These are phyloP conservation scores for Eimeria maxima DNA, from an alignment of 169 alveolate species.

Conservation along the genomic window DNA sequence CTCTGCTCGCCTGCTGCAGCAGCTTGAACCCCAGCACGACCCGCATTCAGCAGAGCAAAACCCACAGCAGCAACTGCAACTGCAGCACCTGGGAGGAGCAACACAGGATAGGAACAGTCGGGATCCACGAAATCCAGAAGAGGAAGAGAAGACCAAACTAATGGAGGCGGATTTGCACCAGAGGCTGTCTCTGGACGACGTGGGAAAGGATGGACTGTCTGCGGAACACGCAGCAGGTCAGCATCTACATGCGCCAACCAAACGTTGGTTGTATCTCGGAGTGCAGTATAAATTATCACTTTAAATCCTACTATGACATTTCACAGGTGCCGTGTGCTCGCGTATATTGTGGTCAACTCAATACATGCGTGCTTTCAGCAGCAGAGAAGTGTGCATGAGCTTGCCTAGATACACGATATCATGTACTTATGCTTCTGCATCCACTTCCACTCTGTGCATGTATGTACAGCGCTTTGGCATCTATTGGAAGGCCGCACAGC, in stretches of 20 bases:
- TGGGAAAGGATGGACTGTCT: slow-evolving; percentile 64
- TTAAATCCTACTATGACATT: neutral
- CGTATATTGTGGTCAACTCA: neutral
- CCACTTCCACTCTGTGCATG: too few species aligned
- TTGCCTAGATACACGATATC: neutral
- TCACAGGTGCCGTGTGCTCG: neutral
- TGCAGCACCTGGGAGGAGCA: slow-evolving; percentile 15
- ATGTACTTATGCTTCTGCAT: too few species aligned
- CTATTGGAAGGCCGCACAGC: slow-evolving; percentile 74
- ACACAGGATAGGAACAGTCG: slow-evolving; percentile 36
- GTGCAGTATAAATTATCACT: neutral
- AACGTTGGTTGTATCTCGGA: neutral
- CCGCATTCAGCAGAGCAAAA: neutral
- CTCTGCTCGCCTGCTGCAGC: slow-evolving; percentile 27
- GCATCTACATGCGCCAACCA: neutral
- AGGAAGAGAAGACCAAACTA: slow-evolving; percentile 16
- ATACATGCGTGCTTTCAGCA: neutral
- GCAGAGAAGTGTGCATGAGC: neutral
- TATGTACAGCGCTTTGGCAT: slow-evolving; percentile 79
- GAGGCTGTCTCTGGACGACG: slow-evolving; percentile 85
- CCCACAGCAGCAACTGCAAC: slow-evolving; percentile 34
- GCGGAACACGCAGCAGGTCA: slow-evolving; percentile 77
- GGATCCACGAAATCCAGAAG: neutral
- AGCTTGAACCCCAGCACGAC: slow-evolving; percentile 4
- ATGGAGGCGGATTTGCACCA: slow-evolving; percentile 38